A percentile compares a stretch with the other conserved stretches of the same genome.
Evolutionary conservation across 2,329 filamentous ascomycete genomes (phyloP).

Genomic region (Botrytis aclada): DNA sequence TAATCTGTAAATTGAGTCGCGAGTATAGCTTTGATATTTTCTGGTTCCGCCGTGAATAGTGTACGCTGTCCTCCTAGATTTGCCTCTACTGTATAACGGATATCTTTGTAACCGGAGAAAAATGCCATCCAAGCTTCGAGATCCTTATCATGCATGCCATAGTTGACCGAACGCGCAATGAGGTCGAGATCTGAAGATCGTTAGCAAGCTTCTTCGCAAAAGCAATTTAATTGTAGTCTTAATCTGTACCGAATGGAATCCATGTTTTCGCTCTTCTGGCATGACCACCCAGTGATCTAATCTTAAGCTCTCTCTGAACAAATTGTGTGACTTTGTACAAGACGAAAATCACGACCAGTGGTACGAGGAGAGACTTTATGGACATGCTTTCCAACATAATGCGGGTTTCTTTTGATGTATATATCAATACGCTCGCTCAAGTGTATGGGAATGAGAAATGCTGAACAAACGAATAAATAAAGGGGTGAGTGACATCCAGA

Average conservation of each 20-base stretch:
- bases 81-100: conserved; percentile 59
- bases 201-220: neutral
- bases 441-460: neutral
- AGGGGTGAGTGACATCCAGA: neutral
- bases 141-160: conserved; percentile 46
- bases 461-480: neutral
- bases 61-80: conserved; percentile 27
- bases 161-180: conserved; percentile 39
- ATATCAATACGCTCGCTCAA: neutral
- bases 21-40: conserved; percentile 90
- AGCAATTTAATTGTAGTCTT: neutral
- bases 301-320: conserved; percentile 45
- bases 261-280: conserved; percentile 40
- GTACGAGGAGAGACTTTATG: conserved; percentile 42
- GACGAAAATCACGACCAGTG: conserved; percentile 23
- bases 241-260: conserved; percentile 46
- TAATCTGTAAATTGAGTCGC: conserved; percentile 83
- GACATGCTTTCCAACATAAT: conserved; percentile 39
- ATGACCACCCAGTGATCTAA: conserved; percentile 47
- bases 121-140: conserved; percentile 60
- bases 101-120: conserved; percentile 33
- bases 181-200: conserved; percentile 59
- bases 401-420: neutral
- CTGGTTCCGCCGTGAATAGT: conserved; percentile 75
- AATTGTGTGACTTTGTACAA: conserved; percentile 37